These are phyloP conservation scores for Aspergillus intermedius DNA, from an alignment of 2,329 filamentous ascomycete genomes.

Conservation along the genomic window DNA sequence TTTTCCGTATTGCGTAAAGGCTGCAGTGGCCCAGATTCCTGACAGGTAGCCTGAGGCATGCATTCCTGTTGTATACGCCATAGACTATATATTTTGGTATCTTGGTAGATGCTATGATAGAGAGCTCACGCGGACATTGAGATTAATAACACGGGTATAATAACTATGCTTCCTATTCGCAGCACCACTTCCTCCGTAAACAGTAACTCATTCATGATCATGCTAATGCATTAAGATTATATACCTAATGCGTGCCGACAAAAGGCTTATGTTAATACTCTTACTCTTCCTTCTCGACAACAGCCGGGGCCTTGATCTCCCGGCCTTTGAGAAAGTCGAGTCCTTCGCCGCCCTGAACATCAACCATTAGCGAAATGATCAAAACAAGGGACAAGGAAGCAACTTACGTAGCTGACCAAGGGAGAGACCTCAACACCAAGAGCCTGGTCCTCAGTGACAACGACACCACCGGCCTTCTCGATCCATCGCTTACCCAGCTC, in stretches of 20 bases:
- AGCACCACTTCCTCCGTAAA: too few relatives aligned
- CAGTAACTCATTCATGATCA: too few relatives aligned
- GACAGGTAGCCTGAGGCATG: conserved; percentile 15
- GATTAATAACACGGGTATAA: neutral
- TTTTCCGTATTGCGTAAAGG: conserved; percentile 36
- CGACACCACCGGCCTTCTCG: conserved; percentile 66
- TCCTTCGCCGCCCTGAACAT: conserved; percentile 53
- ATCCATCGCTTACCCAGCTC: conserved; percentile 82
- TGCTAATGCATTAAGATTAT: neutral
- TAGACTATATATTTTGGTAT: neutral
- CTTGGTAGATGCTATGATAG: too few relatives aligned
- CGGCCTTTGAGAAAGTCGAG: conserved; percentile 54
- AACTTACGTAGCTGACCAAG: conserved; percentile 87
- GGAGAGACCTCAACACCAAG: conserved; percentile 82
- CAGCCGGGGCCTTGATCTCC: conserved; percentile 57
- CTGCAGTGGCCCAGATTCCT: conserved; percentile 14
- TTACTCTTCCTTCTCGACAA: conserved; percentile 55
- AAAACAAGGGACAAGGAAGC: neutral
- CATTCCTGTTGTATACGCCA: neutral
- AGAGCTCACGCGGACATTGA: neutral
- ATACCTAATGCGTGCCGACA: too few relatives aligned
- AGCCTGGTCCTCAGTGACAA: conserved; percentile 57
- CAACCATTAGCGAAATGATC: neutral
- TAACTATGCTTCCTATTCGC: too few relatives aligned
- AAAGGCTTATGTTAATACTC: conserved; percentile 1